Evolutionary conservation across 23 red algal species (phyloP).

Genomic region (Gracilaria caudata): DNA sequence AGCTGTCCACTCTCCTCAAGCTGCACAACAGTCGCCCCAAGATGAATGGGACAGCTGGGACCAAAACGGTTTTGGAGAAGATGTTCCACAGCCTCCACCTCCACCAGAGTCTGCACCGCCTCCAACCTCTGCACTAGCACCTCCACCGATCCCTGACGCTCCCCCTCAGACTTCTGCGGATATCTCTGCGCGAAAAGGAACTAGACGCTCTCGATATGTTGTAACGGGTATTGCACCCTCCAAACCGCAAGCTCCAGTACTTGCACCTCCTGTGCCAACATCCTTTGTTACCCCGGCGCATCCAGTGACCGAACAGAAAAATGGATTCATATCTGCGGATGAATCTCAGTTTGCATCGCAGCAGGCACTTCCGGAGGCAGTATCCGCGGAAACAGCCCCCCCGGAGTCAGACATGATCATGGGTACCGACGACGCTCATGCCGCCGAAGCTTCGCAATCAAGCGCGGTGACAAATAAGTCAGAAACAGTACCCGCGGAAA

Average conservation of each 20-base stretch:
- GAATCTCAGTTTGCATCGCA: background rate
- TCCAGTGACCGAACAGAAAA: background rate
- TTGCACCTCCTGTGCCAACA: conserved; percentile 2
- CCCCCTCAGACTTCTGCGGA: background rate
- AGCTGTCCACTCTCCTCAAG: background rate
- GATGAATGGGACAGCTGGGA: conserved; percentile 30
- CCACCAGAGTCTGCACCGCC: background rate
- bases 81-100: background rate
- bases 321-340: background rate
- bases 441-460: too few relatives aligned
- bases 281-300: conserved; percentile 4
- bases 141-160: background rate
- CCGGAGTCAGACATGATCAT: background rate
- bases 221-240: conserved; percentile 6
- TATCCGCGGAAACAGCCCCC: background rate
- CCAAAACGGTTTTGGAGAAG: conserved; percentile 11
- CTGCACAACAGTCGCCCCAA: background rate
- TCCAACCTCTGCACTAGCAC: background rate
- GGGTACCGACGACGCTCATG: too few relatives aligned
- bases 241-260: background rate
- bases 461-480: too few relatives aligned
- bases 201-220: conserved; percentile 20
- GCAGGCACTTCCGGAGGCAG: background rate
- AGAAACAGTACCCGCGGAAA: background rate
- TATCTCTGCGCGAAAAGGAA: background rate